Conservation (phyloP, 306 rosid genomes). For the Inga laurina region DNA sequence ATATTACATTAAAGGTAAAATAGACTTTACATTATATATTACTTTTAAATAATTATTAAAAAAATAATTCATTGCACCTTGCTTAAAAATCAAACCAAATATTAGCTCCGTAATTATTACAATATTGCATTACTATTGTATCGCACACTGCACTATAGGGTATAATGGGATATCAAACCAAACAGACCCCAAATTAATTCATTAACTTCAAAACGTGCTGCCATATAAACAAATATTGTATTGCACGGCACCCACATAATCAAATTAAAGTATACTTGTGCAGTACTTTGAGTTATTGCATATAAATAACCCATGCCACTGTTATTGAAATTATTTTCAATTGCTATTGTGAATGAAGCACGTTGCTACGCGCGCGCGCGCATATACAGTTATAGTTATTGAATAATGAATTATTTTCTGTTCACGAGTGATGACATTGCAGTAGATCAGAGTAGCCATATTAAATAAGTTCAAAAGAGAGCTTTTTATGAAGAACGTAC, state of each 20-base stretch:
- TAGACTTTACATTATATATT: too few relatives aligned
- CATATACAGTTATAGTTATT: too few relatives aligned
- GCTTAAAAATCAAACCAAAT: too few relatives aligned
- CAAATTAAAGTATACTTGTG: background rate
- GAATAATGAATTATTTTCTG: background rate
- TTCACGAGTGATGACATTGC: too few relatives aligned
- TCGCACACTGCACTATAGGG: too few relatives aligned
- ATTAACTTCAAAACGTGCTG: background rate
- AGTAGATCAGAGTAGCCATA: too few relatives aligned
- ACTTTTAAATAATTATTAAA: too few relatives aligned
- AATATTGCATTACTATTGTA: too few relatives aligned
- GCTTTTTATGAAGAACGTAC: constrained; percentile 44
- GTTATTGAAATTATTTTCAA: background rate
- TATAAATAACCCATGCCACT: background rate
- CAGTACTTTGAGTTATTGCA: background rate
- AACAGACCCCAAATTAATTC: background rate
- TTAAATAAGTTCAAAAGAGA: constrained; percentile 58
- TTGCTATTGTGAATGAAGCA: background rate
- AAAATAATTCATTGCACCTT: too few relatives aligned
- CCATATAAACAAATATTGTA: background rate
- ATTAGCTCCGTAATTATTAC: too few relatives aligned
- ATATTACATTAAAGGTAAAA: too few relatives aligned
- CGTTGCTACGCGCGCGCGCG: background rate
- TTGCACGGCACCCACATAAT: background rate
- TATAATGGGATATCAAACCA: too few relatives aligned